Base-by-base conservation (phyloP, 2,329 filamentous ascomycete species). In the Colletotrichum agaves region DNA sequence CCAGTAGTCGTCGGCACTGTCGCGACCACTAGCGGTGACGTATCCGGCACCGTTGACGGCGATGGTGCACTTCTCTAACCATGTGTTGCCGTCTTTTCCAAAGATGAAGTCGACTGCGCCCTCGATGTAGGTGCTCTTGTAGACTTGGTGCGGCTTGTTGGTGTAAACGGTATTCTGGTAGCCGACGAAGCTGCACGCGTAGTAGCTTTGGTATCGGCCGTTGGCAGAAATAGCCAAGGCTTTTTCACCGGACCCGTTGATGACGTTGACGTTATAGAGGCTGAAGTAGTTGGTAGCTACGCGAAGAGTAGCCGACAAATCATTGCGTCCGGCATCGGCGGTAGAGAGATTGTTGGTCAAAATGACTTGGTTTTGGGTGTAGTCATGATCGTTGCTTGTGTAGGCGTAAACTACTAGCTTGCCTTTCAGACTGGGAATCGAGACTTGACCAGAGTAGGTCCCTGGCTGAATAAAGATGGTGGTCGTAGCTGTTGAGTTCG, bases 391-490 rank as follows among this genome's bases (percentile, higher is more conserved):
- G 67, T 86, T 81, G 43, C 77, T 75, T 1, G 90, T 90, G 72
- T 86, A 85, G 23, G 89, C 89, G 68, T 87, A 87, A 65, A 89
- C 82, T 15, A 85, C 84, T 35, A 89, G 78, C 12, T 81, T 77
- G 2, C 84, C 85, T 6, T 78, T 79, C 57, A 85, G 81, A 0
- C 75, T 74, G 5, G 81, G 75, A 27, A 90, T 81, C 62, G 84
- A 85, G 43, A 90, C 86, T 71, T 89, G 87, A 73, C 89, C 87
- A 15, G 78, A 79, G 79, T 89, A 90, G n/a, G 85, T 88, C 3
- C 88, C 87, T 77, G 91, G 90, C 37, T 85, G 88, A 75, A 91
- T 86, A 79, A 91, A 91, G 77, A 91, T 88, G 72, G 83, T 86
- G 64, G 88, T 85, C 0, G 81, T 80, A 0, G 77, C 70, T 1